A percentile compares a stretch with the other conserved stretches of the same genome.
These are phyloP conservation scores for Rosa hybrid DNA, from an alignment of 331 rosid species.

Conservation along the genomic window DNA sequence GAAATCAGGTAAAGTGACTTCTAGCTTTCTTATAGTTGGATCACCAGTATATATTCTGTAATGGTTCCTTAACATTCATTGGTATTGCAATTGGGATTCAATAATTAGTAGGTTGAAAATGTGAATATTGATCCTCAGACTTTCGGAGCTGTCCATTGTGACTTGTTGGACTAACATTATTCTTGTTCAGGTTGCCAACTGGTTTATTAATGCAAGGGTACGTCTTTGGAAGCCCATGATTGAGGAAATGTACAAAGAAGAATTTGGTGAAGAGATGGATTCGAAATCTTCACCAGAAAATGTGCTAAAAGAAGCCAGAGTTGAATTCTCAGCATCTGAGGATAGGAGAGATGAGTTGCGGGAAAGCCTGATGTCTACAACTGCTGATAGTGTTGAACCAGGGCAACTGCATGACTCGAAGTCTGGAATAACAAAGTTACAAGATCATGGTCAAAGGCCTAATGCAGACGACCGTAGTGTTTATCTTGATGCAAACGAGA, in stretches of 20 bases:
- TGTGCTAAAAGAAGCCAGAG: conserved; percentile 34
- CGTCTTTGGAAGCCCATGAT: conserved; percentile 98
- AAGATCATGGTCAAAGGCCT: conserved; percentile 47
- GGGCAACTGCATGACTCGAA: conserved; percentile 40
- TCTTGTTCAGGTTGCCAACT: conserved; percentile 73
- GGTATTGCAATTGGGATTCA: not conserved
- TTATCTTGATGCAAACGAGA: conserved; percentile 39
- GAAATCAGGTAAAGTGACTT: conserved; percentile 71
- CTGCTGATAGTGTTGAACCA: conserved; percentile 26
- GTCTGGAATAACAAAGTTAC: conserved; percentile 45
- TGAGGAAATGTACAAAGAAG: conserved; percentile 94
- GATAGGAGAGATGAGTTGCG: conserved; percentile 50
- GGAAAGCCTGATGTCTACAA: conserved; percentile 29
- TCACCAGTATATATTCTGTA: not conserved
- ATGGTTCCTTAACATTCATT: not conserved
- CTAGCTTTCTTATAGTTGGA: conserved; percentile 10
- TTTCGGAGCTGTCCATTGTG: not conserved
- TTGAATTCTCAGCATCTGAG: conserved; percentile 38
- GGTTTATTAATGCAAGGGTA: conserved; percentile 90
- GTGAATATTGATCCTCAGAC: not conserved
- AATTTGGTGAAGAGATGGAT: conserved; percentile 70
- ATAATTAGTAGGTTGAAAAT: not conserved
- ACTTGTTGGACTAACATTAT: not conserved
- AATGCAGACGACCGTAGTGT: conserved; percentile 30
- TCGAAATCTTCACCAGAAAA: conserved; percentile 62